These are phyloP conservation scores for Venturia effusa DNA, from an alignment of 2,329 filamentous ascomycete species.

Conservation along the genomic window DNA sequence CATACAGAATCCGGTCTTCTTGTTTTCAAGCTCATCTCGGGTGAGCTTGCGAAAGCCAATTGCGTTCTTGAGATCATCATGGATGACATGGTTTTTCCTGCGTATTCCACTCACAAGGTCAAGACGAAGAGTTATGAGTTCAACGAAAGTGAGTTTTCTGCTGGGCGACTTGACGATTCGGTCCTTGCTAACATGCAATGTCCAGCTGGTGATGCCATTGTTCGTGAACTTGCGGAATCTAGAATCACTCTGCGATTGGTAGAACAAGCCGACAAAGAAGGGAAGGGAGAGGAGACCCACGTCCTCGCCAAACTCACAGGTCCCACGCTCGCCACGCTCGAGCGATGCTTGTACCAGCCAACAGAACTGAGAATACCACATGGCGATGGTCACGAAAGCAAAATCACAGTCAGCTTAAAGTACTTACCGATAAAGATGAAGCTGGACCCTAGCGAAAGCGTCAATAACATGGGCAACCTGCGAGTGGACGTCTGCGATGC, in stretches of 20 bases:
- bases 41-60: constrained; percentile 65
- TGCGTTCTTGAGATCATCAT: constrained; percentile 80
- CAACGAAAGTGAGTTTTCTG: constrained; percentile 54
- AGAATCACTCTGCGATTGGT: constrained; percentile 79
- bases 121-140: constrained; percentile 60
- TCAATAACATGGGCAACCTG: constrained; percentile 96
- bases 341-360: constrained; percentile 80
- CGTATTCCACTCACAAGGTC: constrained; percentile 71
- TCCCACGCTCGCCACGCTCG: constrained; percentile 75
- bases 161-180: neutral
- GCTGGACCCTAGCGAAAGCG: constrained; percentile 87
- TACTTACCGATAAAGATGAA: constrained; percentile 92
- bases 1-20: constrained; percentile 71
- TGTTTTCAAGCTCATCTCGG: constrained; percentile 89
- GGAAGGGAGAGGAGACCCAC: constrained; percentile 57
- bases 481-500: constrained; percentile 89
- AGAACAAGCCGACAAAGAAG: constrained; percentile 65
- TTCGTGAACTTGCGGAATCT: constrained; percentile 95
- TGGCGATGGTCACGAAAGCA: constrained; percentile 63
- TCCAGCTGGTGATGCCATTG: constrained; percentile 76
- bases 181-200: constrained; percentile 16
- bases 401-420: constrained; percentile 82
- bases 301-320: constrained; percentile 74
- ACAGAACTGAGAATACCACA: constrained; percentile 72
- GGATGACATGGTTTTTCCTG: constrained; percentile 88